phyloP scores from a whole-genome alignment of 805 yeast species.

The Zygosaccharomyces bisporus region DNA sequence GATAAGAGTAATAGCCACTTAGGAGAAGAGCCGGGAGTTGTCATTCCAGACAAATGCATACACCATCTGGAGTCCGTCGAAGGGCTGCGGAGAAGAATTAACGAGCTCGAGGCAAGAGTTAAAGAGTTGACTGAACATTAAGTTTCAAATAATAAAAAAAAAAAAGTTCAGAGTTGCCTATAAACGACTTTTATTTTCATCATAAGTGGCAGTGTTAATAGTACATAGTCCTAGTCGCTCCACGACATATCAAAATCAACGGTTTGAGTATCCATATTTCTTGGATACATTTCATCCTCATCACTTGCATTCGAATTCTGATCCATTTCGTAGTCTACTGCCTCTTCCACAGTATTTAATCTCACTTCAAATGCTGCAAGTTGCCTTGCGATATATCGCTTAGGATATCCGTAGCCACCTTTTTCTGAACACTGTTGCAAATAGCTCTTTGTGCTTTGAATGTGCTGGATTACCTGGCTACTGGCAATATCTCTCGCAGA shows the following conservation, averaged over 20 bases:
- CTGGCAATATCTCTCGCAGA: conserved; percentile 23
- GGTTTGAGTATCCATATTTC: conserved; percentile 12
- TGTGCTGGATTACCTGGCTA: conserved; percentile 24
- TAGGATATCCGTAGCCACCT: conserved; percentile 22
- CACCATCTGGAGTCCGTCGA: conserved; percentile 13
- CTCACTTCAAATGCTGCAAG: conserved; percentile 24
- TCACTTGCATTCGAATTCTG: conserved; percentile 4
- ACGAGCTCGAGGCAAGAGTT: conserved; percentile 21
- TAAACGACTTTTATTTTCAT: background rate
- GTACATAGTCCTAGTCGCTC: conserved; percentile 1
- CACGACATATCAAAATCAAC: conserved; percentile 9
- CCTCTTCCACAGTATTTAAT: conserved; percentile 11
- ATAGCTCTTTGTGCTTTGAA: conserved; percentile 21
- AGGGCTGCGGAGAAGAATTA: conserved; percentile 21
- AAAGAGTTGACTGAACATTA: conserved; percentile 11
- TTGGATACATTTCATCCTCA: conserved; percentile 1
- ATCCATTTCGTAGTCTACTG: conserved; percentile 4
- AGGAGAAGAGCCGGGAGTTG: conserved; percentile 2
- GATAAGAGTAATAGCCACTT: conserved; percentile 7
- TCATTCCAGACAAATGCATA: conserved; percentile 14
- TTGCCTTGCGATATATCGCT: conserved; percentile 23
- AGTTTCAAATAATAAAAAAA: background rate
- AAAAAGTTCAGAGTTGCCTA: background rate
- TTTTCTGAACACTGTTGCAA: conserved; percentile 20
- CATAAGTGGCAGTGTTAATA: background rate